phyloP scores from a whole-genome alignment of 768 basidiomycete genomes.

The Russula sp. region DNA sequence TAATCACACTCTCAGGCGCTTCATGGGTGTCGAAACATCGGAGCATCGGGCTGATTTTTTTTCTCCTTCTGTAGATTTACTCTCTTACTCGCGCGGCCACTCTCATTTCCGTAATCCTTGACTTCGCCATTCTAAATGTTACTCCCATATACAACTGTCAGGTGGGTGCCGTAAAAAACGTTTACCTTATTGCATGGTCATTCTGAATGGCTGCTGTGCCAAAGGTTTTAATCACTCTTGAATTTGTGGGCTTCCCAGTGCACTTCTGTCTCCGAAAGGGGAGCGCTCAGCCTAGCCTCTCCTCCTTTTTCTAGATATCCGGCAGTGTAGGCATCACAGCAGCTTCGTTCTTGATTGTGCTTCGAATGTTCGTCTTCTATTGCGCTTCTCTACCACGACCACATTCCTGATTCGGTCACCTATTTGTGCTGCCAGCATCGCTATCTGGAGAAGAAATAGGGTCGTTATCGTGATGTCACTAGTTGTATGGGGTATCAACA shows the following conservation, averaged over 20 bases:
- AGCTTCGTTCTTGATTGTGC: not conserved
- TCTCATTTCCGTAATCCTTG: not conserved
- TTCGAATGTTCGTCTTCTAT: conserved; percentile 1
- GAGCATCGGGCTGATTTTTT: not conserved
- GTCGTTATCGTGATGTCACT: not conserved
- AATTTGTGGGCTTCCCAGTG: not conserved
- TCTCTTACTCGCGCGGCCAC: not conserved
- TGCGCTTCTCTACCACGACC: not conserved
- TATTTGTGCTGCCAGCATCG: too few relatives aligned
- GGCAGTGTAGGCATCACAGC: not conserved
- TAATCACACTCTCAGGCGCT: not conserved
- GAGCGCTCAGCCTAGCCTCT: not conserved
- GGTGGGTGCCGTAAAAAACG: not conserved
- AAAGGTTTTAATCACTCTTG: not conserved
- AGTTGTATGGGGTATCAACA: not conserved
- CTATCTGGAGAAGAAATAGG: not conserved
- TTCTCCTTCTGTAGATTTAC: not conserved
- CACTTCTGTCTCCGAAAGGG: not conserved
- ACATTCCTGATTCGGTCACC: too few relatives aligned
- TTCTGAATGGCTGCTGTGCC: too few relatives aligned
- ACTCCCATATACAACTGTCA: not conserved
- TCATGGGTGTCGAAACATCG: too few relatives aligned
- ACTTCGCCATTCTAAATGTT: not conserved
- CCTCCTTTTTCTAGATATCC: not conserved
- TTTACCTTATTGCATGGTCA: not conserved